Base-by-base conservation (phyloP, 2,329 filamentous ascomycete species). In the Rutstroemia sp. region DNA sequence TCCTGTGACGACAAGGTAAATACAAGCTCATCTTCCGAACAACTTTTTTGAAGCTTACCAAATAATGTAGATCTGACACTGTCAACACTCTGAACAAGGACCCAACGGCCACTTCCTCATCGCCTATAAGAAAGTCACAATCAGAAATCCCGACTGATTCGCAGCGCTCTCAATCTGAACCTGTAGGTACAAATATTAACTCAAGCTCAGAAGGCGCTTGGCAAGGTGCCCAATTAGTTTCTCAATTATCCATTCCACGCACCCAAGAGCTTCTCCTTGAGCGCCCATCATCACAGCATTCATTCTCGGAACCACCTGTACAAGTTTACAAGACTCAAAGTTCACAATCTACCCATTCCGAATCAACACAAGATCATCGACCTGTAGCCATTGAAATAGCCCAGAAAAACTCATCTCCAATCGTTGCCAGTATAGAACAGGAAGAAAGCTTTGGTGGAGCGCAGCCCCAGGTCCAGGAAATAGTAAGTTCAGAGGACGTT, bases 141-240 rank as follows among this genome's bases (percentile, higher is more conserved):
- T 14, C n/a, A 21, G 21, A 25, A 21, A 45, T 23, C 12, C 14
- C 25, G 9, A 41, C 53, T 3, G 38, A 51, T 16, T 51, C 53
- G 39, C 53, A 55, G 25, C 53, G 38, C 17, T 45, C 38, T 25
- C 53, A 55, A n/a, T 54, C 55, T 39, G 16, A 30, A 12, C 55
- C 53, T 12, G 19, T 51, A 25, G 49, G 16, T 17, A 38, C 56
- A 17, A 34, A 19, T n/a, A n/a, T 41, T 21, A 9, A 54, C 7
- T 58, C 53, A 14, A 57, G 51, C 17, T 53, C 57, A 30, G 58
- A 56, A 27, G 41, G 47, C 27, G 55, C 38, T 55, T 61, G 60
- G 56, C 53, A 62, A 48, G 48, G 57, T 42, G 52, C 60, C 37
- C 51, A 57, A 56, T 45, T 54, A 4, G 51, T 54, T 10, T 59